Conservation (phyloP, 108 stramenopile genomes). For the Pseudonitzschia multiseries region DNA sequence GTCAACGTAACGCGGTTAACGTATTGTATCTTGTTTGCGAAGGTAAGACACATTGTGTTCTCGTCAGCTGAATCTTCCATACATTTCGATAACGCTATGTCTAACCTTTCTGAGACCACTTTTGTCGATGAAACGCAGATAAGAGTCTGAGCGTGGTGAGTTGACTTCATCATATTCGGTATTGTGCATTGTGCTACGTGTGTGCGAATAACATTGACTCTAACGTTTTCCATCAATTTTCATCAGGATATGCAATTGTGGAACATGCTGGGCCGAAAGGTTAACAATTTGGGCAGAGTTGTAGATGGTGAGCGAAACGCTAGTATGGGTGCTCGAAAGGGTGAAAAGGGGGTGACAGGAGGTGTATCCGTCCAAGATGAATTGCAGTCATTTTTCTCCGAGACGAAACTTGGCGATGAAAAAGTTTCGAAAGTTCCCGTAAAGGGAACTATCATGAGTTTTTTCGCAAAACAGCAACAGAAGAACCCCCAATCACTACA, state of each 20-base stretch:
- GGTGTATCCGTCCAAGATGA: slow-evolving; percentile 26
- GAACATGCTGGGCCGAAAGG: slow-evolving; percentile 74
- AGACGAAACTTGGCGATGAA: slow-evolving; percentile 1
- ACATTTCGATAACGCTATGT: not conserved
- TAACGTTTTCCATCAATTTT: not conserved
- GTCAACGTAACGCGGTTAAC: slow-evolving; percentile 79
- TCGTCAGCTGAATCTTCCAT: no score
- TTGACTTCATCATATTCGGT: not conserved
- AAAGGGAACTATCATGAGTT: slow-evolving; percentile 35
- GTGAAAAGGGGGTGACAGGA: not conserved
- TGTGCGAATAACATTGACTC: not conserved
- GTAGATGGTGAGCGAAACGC: slow-evolving; percentile 60
- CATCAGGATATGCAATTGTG: slow-evolving; percentile 65
- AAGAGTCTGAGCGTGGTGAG: not conserved
- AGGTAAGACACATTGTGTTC: slow-evolving; percentile 4
- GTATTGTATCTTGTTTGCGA: slow-evolving; percentile 82
- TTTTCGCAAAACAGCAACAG: slow-evolving; percentile 26
- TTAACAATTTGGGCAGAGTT: slow-evolving; percentile 59
- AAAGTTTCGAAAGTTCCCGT: slow-evolving; percentile 10
- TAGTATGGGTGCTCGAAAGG: slow-evolving; percentile 15
- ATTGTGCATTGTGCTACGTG: not conserved
- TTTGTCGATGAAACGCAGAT: not conserved
- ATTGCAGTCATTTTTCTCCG: slow-evolving; percentile 24
- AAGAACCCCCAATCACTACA: not conserved
- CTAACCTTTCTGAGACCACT: not conserved